A percentile compares a stretch with the other conserved stretches of the same genome.
Conservation (phyloP, 2,329 filamentous ascomycete species). For the Ophiostoma himal-ulmi region DNA sequence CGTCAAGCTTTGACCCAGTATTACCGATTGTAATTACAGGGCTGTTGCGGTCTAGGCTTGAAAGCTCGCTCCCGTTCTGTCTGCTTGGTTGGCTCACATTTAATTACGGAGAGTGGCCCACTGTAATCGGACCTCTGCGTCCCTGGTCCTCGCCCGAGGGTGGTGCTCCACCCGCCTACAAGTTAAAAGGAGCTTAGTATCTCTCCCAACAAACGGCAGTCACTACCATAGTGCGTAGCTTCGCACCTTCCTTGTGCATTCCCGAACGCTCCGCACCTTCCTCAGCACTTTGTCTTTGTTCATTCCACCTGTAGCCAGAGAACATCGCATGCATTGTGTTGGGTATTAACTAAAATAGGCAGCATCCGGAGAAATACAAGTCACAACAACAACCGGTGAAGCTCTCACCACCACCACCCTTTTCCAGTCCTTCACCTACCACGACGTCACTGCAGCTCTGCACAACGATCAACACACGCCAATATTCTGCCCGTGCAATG, state of each 20-base stretch:
- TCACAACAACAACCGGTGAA: no score
- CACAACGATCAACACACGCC: background rate
- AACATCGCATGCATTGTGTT: background rate
- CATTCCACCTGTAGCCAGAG: background rate
- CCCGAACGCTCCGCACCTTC: background rate
- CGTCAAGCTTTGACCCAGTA: background rate
- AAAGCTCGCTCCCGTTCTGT: background rate
- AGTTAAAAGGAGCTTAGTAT: background rate
- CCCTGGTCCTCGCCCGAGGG: background rate
- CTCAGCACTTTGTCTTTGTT: background rate
- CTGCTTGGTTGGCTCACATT: background rate
- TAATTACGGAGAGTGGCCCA: background rate
- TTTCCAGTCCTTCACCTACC: background rate
- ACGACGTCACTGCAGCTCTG: slow-evolving; percentile 9
- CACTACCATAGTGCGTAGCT: slow-evolving; percentile 2
- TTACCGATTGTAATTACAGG: background rate
- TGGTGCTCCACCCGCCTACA: slow-evolving; percentile 2
- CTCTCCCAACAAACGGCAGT: slow-evolving; percentile 5
- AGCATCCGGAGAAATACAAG: background rate
- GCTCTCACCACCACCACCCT: background rate
- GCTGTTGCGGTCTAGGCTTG: background rate
- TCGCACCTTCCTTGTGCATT: background rate
- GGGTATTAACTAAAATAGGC: background rate
- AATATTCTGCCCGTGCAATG: slow-evolving; percentile 17
- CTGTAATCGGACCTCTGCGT: background rate